Conservation (phyloP, 2,329 filamentous ascomycete species). For the Xenoacremonium recifei region DNA sequence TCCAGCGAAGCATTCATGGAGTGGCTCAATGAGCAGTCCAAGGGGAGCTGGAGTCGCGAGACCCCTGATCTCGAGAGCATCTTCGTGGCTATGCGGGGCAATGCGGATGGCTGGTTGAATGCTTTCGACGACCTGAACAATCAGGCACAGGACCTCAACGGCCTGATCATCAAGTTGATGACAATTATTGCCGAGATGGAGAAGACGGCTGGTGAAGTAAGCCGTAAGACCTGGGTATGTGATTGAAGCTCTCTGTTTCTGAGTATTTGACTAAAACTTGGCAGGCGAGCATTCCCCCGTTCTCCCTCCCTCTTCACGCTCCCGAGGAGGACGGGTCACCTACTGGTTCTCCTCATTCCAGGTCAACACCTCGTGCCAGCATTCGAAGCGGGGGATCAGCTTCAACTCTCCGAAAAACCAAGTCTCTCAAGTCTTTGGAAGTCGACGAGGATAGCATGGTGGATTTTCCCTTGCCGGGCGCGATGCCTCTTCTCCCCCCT, state of each 20-base stretch:
- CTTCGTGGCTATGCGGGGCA: slow-evolving; percentile 87
- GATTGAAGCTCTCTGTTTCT: not conserved
- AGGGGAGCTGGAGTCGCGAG: slow-evolving; percentile 59
- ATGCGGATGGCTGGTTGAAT: slow-evolving; percentile 85
- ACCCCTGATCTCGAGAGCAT: slow-evolving; percentile 67
- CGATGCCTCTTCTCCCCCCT: slow-evolving; percentile 23
- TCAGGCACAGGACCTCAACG: slow-evolving; percentile 68
- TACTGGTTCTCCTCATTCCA: slow-evolving; percentile 9
- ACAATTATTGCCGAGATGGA: slow-evolving; percentile 84
- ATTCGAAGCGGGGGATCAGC: slow-evolving; percentile 17
- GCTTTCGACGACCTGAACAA: slow-evolving; percentile 75
- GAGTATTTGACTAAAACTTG: slow-evolving; percentile 9
- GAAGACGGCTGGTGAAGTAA: slow-evolving; percentile 78
- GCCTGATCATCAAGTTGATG: slow-evolving; percentile 68
- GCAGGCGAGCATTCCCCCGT: slow-evolving; percentile 24
- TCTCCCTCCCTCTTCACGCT: slow-evolving; percentile 18
- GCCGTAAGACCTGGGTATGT: slow-evolving; percentile 72
- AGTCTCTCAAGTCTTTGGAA: slow-evolving; percentile 9
- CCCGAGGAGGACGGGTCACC: slow-evolving; percentile 7
- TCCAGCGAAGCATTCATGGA: slow-evolving; percentile 73
- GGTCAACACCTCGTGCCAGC: slow-evolving; percentile 16
- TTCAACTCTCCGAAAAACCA: slow-evolving; percentile 10
- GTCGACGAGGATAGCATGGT: slow-evolving; percentile 22
- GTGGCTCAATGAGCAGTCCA: slow-evolving; percentile 68
- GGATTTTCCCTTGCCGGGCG: slow-evolving; percentile 26